phyloP scores from a whole-genome alignment of 371 early-diverging fungal genomes.

The Phascolomyces articulosus region DNA sequence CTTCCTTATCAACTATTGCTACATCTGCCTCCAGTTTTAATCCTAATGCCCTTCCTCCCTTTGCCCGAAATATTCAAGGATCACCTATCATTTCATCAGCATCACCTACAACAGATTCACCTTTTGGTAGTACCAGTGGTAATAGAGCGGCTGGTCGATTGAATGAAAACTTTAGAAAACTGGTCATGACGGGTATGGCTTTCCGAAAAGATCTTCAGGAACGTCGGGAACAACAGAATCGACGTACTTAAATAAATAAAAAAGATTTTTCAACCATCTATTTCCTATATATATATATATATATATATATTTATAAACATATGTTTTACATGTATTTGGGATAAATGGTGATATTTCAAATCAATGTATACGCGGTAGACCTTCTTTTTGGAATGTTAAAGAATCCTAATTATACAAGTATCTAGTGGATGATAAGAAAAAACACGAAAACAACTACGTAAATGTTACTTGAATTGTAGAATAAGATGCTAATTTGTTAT shows the following conservation, averaged over 20 bases:
- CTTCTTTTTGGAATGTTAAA: too few relatives aligned
- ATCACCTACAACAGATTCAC: constrained; percentile 15
- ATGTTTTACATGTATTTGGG: too few relatives aligned
- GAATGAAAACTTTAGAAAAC: constrained; percentile 55
- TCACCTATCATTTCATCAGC: constrained; percentile 19
- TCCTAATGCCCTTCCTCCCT: constrained; percentile 18
- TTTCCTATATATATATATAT: too few relatives aligned
- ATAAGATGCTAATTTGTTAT: too few relatives aligned
- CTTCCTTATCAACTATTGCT: constrained; percentile 48
- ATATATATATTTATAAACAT: too few relatives aligned
- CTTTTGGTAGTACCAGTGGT: constrained; percentile 2
- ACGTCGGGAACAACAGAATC: constrained; percentile 29
- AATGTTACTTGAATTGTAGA: too few relatives aligned
- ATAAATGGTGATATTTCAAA: too few relatives aligned
- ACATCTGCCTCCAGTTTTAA: constrained; percentile 48
- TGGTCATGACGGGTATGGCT: constrained; percentile 58
- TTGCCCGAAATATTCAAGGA: constrained; percentile 16
- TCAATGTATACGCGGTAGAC: too few relatives aligned
- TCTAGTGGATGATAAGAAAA: too few relatives aligned
- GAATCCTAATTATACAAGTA: too few relatives aligned
- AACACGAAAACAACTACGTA: too few relatives aligned
- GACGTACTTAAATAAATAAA: constrained; percentile 2
- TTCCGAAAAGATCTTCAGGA: constrained; percentile 56
- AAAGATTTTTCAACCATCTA: too few relatives aligned
- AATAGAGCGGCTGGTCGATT: constrained; percentile 34